Evolutionary conservation across 2,329 filamentous ascomycete genomes (phyloP).

Genomic region (Talaromyces piceae): DNA sequence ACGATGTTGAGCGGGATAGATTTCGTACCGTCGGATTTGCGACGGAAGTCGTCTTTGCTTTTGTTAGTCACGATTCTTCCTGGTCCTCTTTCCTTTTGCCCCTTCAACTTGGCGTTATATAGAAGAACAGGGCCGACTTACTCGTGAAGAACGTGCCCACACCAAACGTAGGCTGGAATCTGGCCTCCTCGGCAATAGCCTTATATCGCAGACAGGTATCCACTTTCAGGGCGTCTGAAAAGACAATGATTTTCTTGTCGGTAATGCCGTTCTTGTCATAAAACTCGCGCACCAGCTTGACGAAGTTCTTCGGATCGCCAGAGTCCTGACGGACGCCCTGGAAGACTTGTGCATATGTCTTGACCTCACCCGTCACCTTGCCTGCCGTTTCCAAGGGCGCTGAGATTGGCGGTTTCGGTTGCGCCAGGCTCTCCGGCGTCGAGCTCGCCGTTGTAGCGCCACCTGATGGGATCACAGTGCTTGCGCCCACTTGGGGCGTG

Average conservation of each 20-base stretch:
- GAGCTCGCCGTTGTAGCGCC: constrained; percentile 38
- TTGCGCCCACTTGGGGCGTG: constrained; percentile 33
- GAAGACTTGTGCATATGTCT: constrained; percentile 75
- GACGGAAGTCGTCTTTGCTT: constrained; percentile 64
- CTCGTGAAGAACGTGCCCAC: constrained; percentile 92
- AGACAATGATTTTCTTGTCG: constrained; percentile 82
- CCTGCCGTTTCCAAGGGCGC: constrained; percentile 34
- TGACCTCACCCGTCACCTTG: constrained; percentile 23
- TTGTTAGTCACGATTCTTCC: too few species aligned
- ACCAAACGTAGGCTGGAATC: constrained; percentile 82
- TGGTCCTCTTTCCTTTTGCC: too few species aligned
- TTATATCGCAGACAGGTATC: constrained; percentile 90
- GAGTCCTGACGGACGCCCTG: constrained; percentile 84
- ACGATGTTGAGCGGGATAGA: constrained; percentile 93
- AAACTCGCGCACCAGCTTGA: constrained; percentile 71
- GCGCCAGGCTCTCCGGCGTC: constrained; percentile 29
- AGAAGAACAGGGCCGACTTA: constrained; percentile 26
- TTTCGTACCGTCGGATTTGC: constrained; percentile 65
- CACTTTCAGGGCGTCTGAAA: constrained; percentile 90
- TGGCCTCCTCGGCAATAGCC: constrained; percentile 66
- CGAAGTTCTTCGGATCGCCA: constrained; percentile 72
- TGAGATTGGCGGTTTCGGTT: constrained; percentile 37
- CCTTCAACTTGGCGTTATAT: background rate
- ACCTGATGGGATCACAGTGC: constrained; percentile 33
- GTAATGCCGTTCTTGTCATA: constrained; percentile 69